phyloP scores from a whole-genome alignment of 2,329 filamentous ascomycete species.

The Mycosphaerelloides madeirae region DNA sequence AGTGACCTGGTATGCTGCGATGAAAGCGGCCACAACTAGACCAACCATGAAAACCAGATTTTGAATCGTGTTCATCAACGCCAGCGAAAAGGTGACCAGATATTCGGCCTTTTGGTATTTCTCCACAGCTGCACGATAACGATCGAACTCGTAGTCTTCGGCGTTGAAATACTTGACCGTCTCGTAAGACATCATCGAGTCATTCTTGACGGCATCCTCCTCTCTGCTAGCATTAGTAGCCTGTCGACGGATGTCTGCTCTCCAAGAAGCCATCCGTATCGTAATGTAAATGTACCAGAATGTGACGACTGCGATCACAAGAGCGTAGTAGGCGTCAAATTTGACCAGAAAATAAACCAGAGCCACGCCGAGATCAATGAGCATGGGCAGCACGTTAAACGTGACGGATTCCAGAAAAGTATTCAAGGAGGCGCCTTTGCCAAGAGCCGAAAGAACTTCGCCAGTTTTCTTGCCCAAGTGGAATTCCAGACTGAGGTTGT shows the following conservation, averaged over 20 bases:
- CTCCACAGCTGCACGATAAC: slow-evolving; percentile 53
- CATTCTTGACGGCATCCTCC: slow-evolving; percentile 96
- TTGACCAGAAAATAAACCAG: slow-evolving; percentile 72
- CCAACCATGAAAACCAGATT: slow-evolving; percentile 61
- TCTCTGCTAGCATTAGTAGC: slow-evolving; percentile 95
- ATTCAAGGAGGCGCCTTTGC: slow-evolving; percentile 94
- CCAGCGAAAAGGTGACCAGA: slow-evolving; percentile 52
- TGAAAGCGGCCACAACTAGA: slow-evolving; percentile 63
- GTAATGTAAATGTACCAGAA: slow-evolving; percentile 97
- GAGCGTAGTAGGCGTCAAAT: slow-evolving; percentile 85
- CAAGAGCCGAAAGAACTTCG: slow-evolving; percentile 89
- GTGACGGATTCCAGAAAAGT: slow-evolving; percentile 94
- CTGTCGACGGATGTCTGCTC: slow-evolving; percentile 81
- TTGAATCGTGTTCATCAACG: slow-evolving; percentile 57
- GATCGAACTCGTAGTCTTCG: slow-evolving; percentile 54
- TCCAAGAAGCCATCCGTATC: slow-evolving; percentile 89
- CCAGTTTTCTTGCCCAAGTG: slow-evolving; percentile 95
- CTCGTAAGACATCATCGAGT: slow-evolving; percentile 98
- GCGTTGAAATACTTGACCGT: slow-evolving; percentile 64
- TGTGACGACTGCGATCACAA: slow-evolving; percentile 83
- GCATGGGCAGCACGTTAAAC: slow-evolving; percentile 92
- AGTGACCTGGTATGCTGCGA: slow-evolving; percentile 66
- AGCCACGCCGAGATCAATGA: slow-evolving; percentile 81
- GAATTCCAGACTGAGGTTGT: slow-evolving; percentile 90
- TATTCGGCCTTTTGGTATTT: slow-evolving; percentile 57